Evolutionary conservation across 23 red algal genomes (phyloP).

Genomic region (Gracilaria vermiculophylla): DNA sequence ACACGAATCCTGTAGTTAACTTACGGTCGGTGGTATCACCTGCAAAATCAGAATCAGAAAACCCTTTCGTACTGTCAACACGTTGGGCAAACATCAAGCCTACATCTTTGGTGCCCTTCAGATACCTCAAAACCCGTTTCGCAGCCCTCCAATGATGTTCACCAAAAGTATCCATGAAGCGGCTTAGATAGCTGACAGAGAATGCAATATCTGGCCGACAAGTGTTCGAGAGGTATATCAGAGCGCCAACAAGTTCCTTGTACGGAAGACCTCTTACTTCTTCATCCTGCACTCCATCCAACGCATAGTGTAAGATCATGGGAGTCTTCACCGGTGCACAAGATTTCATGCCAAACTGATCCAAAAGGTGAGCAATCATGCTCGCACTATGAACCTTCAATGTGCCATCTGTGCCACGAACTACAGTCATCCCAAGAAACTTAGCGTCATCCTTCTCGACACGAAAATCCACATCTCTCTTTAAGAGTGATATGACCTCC

Average conservation of each 20-base stretch:
- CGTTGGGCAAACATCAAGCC: constrained; percentile 39
- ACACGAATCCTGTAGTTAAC: constrained; percentile 36
- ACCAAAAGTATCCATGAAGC: constrained; percentile 30
- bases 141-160: constrained; percentile 30
- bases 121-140: constrained; percentile 34
- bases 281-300: not conserved
- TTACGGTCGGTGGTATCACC: not conserved
- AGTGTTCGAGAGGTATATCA: constrained; percentile 45
- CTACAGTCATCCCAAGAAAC: constrained; percentile 11
- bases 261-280: not conserved
- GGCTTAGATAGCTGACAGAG: constrained; percentile 4
- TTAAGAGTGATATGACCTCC: not conserved
- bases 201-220: constrained; percentile 41
- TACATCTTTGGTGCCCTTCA: not conserved
- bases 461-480: not conserved
- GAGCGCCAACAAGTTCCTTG: constrained; percentile 3
- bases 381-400: constrained; percentile 9
- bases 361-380: constrained; percentile 18
- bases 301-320: not conserved
- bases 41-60: constrained; percentile 1
- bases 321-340: not conserved
- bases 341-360: not conserved
- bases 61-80: too few species aligned
- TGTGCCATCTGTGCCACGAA: not conserved
- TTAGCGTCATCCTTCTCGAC: constrained; percentile 22